Base-by-base conservation (phyloP, 805 yeast species). In the Yamadazyma phyllophila region DNA sequence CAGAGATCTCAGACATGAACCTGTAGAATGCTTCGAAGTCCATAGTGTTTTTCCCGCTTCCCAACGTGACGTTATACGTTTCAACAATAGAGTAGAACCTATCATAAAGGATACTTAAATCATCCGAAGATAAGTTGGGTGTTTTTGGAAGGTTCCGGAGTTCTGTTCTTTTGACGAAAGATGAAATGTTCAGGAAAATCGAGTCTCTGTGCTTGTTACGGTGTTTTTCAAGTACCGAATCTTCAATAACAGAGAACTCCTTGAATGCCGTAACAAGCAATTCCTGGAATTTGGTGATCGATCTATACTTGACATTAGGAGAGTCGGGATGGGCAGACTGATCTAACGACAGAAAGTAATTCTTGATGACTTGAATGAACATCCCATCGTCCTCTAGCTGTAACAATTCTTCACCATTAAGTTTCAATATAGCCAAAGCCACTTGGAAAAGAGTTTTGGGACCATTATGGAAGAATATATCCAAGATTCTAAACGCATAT, bases 121-220 rank as follows among this genome's bases (percentile, higher is more conserved):
- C 80, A 0, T 74, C 82, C 20, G 65, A 71, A 3, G 73, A 61
- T 29, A 92, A 66, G 58, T 85, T 79, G 20, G 73, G 76, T 1
- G 88, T 80, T 59, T 84, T 83, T 30, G 95, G 92, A 44, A 92
- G 69, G 63, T 89, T 91, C 53, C 99, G 76, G 34, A 94, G 62
- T 63, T 94, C 97, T 0, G 97, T 88, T 46, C 96, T 76, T 64
- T 92, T 94, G 30, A 94, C 95, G 69, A 92, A 92, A 1, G 82
- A 75, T 54, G 94, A 96, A 50, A 92, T 89, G 44, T 94, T 92
- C 55, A 79, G 87, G 58, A 87, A 81, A 36, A 94, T 92, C 37
- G 83, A 80, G 53, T 83, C 81, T 63, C 90, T 82, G 61, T 80
- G 83, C 59, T 77, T 85, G 17, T 76, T 71, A 43, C 98, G 78